Base-by-base conservation (phyloP, 1,284 basidiomycete species). In the Polyporus tsugae region DNA sequence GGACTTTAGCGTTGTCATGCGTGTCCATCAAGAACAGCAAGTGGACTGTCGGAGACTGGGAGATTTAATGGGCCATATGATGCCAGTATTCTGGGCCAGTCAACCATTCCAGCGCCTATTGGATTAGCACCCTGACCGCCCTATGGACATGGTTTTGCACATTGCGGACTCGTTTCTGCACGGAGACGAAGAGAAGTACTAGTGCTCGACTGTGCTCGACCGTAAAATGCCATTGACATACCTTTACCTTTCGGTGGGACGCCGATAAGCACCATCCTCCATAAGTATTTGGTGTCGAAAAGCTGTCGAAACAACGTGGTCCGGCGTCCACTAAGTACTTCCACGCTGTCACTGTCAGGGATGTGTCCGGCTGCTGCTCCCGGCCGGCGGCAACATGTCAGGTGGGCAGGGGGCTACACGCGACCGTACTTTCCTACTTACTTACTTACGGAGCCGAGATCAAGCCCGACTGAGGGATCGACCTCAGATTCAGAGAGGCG, bases 21-120 rank as follows among this genome's bases (percentile, higher is more conserved):
- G 58, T 15, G 22, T 41, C 57, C 57, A 59, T 59, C 57, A 59
- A 59, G 19, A 39, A 59, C 11, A 35, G 53, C 53, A 55, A 35
- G 25, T 35, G 53, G 33, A 55, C 53, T n/a, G 53, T 33, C 53
- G 29, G 29, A 33, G 25, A 35, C 17, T 35, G 33, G 53, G 33
- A 55, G 46, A 22, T 52, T 11, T 11, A 35, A 9, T 33, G 4
- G 46, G 22, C 46, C 46, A 52, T 52, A 25, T 44, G 42, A 44
- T 44, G 19, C 42, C 46, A 22, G 9, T 10, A 49, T 22, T 10
- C 22, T 22, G 6, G 46, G 44, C 11, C 44, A n/a, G 46, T 25
- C 10, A 22, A 49, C 44, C 44, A 46, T 46, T 46, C 44, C 19
- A 7, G 44, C 19, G 44, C 19, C 19, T 44, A n/a, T 7, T 46